These are phyloP conservation scores for Diaporthe velutina DNA, from an alignment of 2,329 filamentous ascomycete species.

Conservation along the genomic window DNA sequence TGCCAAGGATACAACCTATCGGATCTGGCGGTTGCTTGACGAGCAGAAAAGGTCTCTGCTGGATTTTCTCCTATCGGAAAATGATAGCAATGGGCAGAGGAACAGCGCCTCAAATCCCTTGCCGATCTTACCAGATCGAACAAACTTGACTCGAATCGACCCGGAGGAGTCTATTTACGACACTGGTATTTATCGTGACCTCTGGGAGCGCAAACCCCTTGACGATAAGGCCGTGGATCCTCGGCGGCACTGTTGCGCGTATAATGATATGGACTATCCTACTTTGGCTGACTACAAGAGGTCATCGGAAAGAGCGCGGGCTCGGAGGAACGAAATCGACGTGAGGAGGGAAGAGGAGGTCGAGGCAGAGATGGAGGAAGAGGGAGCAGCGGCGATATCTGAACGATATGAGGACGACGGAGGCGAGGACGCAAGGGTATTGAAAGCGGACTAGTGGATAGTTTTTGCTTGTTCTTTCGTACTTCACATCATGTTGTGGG, in stretches of 20 bases:
- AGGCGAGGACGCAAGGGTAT: background rate
- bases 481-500: too few species aligned
- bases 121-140: constrained; percentile 39
- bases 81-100: background rate
- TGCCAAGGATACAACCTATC: constrained; percentile 40
- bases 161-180: constrained; percentile 40
- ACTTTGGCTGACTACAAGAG: background rate
- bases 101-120: constrained; percentile 34
- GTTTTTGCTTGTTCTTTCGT: too few species aligned
- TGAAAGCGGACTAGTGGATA: constrained; percentile 9
- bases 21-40: constrained; percentile 44
- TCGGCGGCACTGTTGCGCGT: background rate
- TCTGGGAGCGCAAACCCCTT: constrained; percentile 45
- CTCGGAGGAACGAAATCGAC: background rate
- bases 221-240: background rate
- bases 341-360: background rate
- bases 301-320: background rate
- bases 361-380: background rate
- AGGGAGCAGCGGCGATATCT: background rate
- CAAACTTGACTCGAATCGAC: constrained; percentile 42
- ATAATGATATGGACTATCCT: background rate
- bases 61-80: constrained; percentile 41
- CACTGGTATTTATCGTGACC: constrained; percentile 47
- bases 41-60: constrained; percentile 42
- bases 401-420: background rate